Evolutionary conservation across 805 yeast genomes (phyloP).

Genomic region (Zygoascus flipseniorum): DNA sequence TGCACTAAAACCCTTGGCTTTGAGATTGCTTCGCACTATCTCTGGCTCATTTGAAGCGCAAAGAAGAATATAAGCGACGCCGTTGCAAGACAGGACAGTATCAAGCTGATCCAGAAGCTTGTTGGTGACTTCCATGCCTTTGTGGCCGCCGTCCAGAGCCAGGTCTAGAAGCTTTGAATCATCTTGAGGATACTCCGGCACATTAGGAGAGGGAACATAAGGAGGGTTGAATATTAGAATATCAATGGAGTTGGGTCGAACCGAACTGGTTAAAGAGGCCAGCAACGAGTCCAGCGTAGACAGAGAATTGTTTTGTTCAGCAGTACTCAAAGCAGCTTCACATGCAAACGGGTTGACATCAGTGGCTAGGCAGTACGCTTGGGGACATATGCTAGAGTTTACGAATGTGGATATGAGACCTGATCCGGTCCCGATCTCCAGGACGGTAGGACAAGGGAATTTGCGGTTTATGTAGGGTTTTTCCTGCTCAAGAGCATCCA

Average conservation of each 20-base stretch:
- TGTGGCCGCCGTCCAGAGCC: conserved; percentile 81
- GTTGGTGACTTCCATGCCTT: conserved; percentile 84
- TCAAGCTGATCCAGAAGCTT: conserved; percentile 48
- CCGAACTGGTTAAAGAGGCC: conserved; percentile 45
- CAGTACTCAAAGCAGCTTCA: conserved; percentile 40
- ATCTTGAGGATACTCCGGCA: conserved; percentile 47
- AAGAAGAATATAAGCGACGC: conserved; percentile 81
- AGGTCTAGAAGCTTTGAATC: conserved; percentile 72
- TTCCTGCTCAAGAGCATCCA: conserved; percentile 72
- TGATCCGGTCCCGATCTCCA: conserved; percentile 88
- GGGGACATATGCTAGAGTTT: conserved; percentile 46
- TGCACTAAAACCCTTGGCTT: conserved; percentile 43
- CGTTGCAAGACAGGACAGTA: conserved; percentile 43
- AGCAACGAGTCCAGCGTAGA: conserved; percentile 42
- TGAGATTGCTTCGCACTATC: conserved; percentile 43
- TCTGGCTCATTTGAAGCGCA: conserved; percentile 87
- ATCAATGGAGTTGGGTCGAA: conserved; percentile 48
- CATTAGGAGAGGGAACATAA: conserved; percentile 75
- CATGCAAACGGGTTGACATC: conserved; percentile 82
- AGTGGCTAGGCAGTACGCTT: conserved; percentile 45
- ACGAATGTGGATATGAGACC: conserved; percentile 82
- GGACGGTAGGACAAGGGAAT: conserved; percentile 33
- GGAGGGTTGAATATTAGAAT: conserved; percentile 89
- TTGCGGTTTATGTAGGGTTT: conserved; percentile 25
- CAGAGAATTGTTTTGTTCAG: conserved; percentile 22